A percentile compares a stretch with the other conserved stretches of the same genome.
Evolutionary conservation across 148 eudicot species (phyloP).

Genomic region (Diospyros lotus): DNA sequence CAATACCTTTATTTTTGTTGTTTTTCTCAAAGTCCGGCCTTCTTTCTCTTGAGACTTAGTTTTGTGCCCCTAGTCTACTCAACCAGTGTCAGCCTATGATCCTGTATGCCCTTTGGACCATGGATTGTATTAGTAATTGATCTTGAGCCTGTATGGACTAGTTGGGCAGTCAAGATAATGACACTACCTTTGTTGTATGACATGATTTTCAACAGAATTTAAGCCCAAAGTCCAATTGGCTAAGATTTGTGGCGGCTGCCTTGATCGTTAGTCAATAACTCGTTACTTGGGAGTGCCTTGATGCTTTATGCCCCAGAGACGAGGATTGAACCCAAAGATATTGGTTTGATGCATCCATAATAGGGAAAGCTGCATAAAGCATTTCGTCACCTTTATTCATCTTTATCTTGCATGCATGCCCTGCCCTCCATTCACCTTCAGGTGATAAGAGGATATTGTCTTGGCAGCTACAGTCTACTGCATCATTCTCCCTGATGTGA

Average conservation of each 20-base stretch:
- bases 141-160: background rate
- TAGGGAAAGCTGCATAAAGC: background rate
- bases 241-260: background rate
- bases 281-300: background rate
- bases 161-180: background rate
- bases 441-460: background rate
- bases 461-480: no score
- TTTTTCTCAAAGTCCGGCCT: background rate
- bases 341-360: background rate
- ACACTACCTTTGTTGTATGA: background rate
- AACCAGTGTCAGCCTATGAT: background rate
- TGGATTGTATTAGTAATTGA: background rate
- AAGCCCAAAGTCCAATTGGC: background rate
- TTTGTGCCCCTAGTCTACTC: background rate
- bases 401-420: background rate
- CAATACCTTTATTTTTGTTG: background rate
- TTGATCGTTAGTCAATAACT: no score
- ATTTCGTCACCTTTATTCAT: background rate
- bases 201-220: background rate
- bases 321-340: background rate
- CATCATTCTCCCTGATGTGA: no score
- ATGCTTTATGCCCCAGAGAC: background rate
- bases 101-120: background rate
- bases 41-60: no score
- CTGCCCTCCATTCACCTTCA: background rate